phyloP scores from a whole-genome alignment of 441 rosid genomes.

The Erysimum cheiri region DNA sequence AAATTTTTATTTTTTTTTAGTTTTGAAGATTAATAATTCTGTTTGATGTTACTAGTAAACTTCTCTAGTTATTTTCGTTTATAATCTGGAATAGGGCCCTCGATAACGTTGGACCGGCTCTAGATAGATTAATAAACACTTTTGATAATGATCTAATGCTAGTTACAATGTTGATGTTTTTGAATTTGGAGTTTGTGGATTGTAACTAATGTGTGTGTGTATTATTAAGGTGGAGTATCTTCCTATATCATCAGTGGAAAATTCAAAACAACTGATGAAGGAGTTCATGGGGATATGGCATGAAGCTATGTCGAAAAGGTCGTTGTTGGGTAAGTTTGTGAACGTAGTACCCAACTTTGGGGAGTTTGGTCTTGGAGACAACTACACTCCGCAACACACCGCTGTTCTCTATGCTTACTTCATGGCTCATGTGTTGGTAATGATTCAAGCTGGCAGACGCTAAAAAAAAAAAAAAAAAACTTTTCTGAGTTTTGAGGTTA shows the following conservation, averaged over 20 bases:
- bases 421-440: slow-evolving; percentile 71
- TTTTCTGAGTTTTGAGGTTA: not conserved
- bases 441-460: slow-evolving; percentile 60
- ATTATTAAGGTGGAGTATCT: slow-evolving; percentile 81
- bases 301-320: slow-evolving; percentile 69
- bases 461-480: slow-evolving; percentile 14
- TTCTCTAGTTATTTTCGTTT: too few relatives aligned
- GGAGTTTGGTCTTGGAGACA: slow-evolving; percentile 70
- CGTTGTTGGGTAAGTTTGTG: slow-evolving; percentile 73
- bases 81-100: too few relatives aligned
- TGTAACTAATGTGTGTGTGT: not conserved
- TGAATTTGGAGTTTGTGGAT: not conserved
- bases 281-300: slow-evolving; percentile 82
- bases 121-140: not conserved
- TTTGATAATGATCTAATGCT: not conserved
- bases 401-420: slow-evolving; percentile 75
- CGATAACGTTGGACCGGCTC: too few relatives aligned
- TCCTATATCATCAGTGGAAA: slow-evolving; percentile 79
- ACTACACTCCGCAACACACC: slow-evolving; percentile 74
- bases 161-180: not conserved
- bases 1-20: too few relatives aligned
- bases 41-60: too few relatives aligned
- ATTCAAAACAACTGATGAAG: slow-evolving; percentile 67
- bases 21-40: too few relatives aligned
- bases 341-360: slow-evolving; percentile 63